Percentiles rank a stretch among this genome's conserved stretches.
phyloP scores from a whole-genome alignment of 2,329 filamentous ascomycete species.

The Sarocladium kiliense region DNA sequence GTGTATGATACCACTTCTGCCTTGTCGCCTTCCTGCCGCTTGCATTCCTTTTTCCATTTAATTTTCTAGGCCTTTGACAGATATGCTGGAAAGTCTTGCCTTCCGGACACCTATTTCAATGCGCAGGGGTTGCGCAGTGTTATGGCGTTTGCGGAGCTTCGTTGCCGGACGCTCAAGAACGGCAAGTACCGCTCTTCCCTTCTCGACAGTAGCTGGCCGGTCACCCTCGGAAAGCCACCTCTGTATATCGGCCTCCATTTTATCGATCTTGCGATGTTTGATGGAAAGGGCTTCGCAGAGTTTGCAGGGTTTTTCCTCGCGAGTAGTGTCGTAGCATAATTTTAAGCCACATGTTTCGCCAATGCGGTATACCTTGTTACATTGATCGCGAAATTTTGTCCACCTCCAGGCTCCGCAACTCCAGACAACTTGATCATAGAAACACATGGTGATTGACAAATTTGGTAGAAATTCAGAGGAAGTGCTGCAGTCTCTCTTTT shows the following conservation, averaged over 20 bases:
- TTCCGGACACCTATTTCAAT: background rate
- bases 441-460: slow-evolving; percentile 13
- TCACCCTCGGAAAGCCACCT: background rate
- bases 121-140: background rate
- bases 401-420: slow-evolving; percentile 15
- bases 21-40: background rate
- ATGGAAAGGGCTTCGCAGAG: background rate
- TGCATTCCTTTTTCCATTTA: background rate
- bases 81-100: background rate
- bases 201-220: background rate
- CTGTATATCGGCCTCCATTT: background rate
- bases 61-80: background rate
- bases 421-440: slow-evolving; percentile 15
- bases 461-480: background rate
- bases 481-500: slow-evolving; percentile 3
- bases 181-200: background rate
- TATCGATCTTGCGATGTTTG: background rate
- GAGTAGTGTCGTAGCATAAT: slow-evolving; percentile 29
- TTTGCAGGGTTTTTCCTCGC: background rate
- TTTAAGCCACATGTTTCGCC: slow-evolving; percentile 78
- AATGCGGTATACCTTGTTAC: slow-evolving; percentile 72
- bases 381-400: slow-evolving; percentile 63
- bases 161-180: background rate
- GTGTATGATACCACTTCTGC: too few species aligned
- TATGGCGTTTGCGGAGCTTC: background rate